These are phyloP conservation scores for Coniferiporia sulphurascens DNA, from an alignment of 1,284 basidiomycete genomes.

Conservation along the genomic window DNA sequence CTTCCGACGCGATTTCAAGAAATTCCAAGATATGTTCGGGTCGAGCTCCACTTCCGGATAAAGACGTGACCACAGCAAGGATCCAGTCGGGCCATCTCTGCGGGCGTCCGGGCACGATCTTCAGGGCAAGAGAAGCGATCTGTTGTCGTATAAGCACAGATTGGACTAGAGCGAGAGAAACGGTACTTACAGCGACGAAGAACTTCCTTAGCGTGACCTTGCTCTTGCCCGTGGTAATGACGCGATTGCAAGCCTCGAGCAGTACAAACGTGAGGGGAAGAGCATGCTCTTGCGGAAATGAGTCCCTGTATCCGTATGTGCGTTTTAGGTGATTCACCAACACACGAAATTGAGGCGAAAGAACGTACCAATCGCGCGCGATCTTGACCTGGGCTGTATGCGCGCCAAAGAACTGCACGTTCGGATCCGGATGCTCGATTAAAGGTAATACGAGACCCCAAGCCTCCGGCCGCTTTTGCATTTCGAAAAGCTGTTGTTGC, in stretches of 20 bases:
- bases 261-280: constrained; percentile 54
- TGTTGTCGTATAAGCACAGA: constrained; percentile 26
- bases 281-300: constrained; percentile 53
- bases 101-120: constrained; percentile 54
- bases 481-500: constrained; percentile 68
- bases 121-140: constrained; percentile 73
- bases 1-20: constrained; percentile 79
- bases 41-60: constrained; percentile 53
- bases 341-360: neutral
- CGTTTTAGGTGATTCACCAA: neutral
- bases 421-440: constrained; percentile 62
- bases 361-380: constrained; percentile 77
- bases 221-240: constrained; percentile 46
- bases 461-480: constrained; percentile 67
- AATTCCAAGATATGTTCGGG: constrained; percentile 68
- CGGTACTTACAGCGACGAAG: constrained; percentile 70
- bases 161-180: neutral
- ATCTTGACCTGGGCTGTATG: constrained; percentile 91
- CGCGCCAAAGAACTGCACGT: constrained; percentile 89
- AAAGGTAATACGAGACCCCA: constrained; percentile 78
- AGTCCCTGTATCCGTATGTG: constrained; percentile 41
- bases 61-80: constrained; percentile 46
- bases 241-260: constrained; percentile 57
- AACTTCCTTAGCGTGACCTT: constrained; percentile 80
- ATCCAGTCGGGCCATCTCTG: constrained; percentile 73